Evolutionary conservation across 2,329 filamentous ascomycete genomes (phyloP).

Genomic region (Cercospora berteroae): DNA sequence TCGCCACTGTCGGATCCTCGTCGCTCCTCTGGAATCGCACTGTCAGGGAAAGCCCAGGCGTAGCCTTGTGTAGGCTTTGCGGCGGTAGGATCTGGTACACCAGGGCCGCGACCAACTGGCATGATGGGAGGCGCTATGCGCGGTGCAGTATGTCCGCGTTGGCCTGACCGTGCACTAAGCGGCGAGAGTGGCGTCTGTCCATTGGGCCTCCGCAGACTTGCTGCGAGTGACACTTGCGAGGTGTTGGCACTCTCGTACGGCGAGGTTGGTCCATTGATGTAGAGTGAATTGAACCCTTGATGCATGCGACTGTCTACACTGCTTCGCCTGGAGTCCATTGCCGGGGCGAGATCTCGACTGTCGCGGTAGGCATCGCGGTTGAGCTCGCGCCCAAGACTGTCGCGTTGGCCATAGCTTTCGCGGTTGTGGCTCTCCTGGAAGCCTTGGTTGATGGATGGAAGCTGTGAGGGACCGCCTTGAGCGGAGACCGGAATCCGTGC

Average conservation of each 20-base stretch:
- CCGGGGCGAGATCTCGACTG: conserved; percentile 47
- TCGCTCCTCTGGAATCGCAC: conserved; percentile 55
- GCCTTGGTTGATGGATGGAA: conserved; percentile 59
- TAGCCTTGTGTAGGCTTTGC: conserved; percentile 79
- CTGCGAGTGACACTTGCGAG: conserved; percentile 72
- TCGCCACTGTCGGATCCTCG: conserved; percentile 50
- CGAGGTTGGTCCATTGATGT: conserved; percentile 60
- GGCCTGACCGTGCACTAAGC: conserved; percentile 36
- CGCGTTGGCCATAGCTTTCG: conserved; percentile 43
- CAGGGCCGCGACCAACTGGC: conserved; percentile 60
- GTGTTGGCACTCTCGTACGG: conserved; percentile 76
- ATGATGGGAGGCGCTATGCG: conserved; percentile 74
- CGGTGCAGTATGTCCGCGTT: conserved; percentile 45
- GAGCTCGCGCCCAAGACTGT: conserved; percentile 28
- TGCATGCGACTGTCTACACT: conserved; percentile 80
- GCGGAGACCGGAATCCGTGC: conserved; percentile 40
- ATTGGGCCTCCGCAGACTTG: conserved; percentile 59
- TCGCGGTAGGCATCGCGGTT: conserved; percentile 32
- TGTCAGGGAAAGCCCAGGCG: conserved; percentile 80
- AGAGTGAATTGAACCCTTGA: conserved; percentile 66
- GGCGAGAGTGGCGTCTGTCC: conserved; percentile 48
- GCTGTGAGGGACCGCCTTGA: conserved; percentile 34
- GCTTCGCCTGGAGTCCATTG: conserved; percentile 64
- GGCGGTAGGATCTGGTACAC: conserved; percentile 64
- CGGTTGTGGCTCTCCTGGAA: conserved; percentile 43